Base-by-base conservation (phyloP, 306 rosid genomes). In the Clitoria ternatea region DNA sequence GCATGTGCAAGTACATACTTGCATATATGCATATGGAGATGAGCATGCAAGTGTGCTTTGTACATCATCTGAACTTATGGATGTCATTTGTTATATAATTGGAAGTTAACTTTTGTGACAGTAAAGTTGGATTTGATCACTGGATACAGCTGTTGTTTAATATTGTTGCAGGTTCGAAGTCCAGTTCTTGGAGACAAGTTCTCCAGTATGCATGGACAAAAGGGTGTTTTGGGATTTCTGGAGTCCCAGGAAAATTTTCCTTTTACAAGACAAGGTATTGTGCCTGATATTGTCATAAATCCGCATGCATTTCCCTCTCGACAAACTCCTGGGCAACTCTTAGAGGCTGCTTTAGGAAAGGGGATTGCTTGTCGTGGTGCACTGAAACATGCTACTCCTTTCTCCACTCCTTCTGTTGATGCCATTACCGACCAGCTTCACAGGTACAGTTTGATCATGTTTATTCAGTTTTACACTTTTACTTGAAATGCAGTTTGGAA, bases 121-220 rank as follows among this genome's bases (percentile, higher is more conserved):
- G 24, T 43, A 35, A 33, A 22, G 11, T 60, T 50, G 63, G 19
- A 73, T 32, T 66, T 53, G 30, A 48, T 39, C 13, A 32, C 29
- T 59, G 54, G n/a, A 23, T 70, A 69, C 29, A 47, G 56, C 43
- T 77, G 30, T 59, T 48, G 62, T 30, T 40, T 65, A 29, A 42
- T 42, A 60, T 53, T 8, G 10, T 47, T 74, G 78, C 82, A 95
- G 99, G 94, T 95, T 53, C 91, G 99, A n/a, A 78, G 83, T 44
- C 99, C 99, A 20, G 87, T 85, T 72, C 96, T 91, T 33, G 99
- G 99, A 69, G 99, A 95, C 84, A 95, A 95, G 70, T 94, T 94
- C 81, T 94, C 99, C 12, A 91, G 97, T 67, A 94, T 94, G 99
- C 99, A 94, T 35, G 99, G 99, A n/a, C 99, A 94, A 39, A 94